Percentiles rank a stretch among this genome's conserved stretches.
Conservation (phyloP, 2,329 filamentous ascomycete genomes). For the Mollisia scopiformis region DNA sequence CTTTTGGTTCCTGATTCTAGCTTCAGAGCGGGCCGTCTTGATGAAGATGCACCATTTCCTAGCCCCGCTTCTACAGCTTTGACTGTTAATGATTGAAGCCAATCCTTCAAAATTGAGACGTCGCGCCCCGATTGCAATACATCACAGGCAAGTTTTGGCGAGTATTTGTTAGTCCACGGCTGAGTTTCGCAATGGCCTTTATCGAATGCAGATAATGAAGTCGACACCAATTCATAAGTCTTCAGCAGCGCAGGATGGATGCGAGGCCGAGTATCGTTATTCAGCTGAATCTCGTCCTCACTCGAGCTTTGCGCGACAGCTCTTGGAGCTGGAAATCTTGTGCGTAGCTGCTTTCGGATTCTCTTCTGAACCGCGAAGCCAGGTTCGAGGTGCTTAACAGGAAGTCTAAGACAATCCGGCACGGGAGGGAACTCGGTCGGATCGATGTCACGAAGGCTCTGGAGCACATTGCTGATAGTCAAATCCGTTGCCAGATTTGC, state of each 20-base stretch:
- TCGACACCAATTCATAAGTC: slow-evolving; percentile 62
- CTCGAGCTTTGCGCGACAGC: slow-evolving; percentile 30
- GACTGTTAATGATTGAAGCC: slow-evolving; percentile 78
- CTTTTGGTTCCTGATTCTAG: slow-evolving; percentile 56
- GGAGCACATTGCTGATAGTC: slow-evolving; percentile 20
- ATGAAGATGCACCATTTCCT: slow-evolving; percentile 22
- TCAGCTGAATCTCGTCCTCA: slow-evolving; percentile 41
- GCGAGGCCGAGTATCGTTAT: slow-evolving; percentile 5
- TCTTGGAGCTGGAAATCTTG: slow-evolving; percentile 8
- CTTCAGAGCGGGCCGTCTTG: slow-evolving; percentile 32
- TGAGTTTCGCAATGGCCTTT: slow-evolving; percentile 71
- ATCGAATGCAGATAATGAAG: slow-evolving; percentile 78
- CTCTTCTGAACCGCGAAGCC: slow-evolving; percentile 55
- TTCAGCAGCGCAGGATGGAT: slow-evolving; percentile 61
- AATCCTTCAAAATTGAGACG: slow-evolving; percentile 72
- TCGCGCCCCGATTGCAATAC: slow-evolving; percentile 78
- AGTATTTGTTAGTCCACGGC: slow-evolving; percentile 85
- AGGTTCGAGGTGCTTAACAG: slow-evolving; percentile 59
- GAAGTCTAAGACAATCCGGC: slow-evolving; percentile 55
- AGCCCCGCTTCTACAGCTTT: slow-evolving; percentile 71
- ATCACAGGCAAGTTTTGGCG: slow-evolving; percentile 67
- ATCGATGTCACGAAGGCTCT: slow-evolving; percentile 28
- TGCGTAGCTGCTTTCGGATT: slow-evolving; percentile 49
- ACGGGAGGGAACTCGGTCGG: slow-evolving; percentile 43
- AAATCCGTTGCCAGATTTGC: slow-evolving; percentile 24